A percentile compares a stretch with the other conserved stretches of the same genome.
These are phyloP conservation scores for Magnolia changhungtana DNA, from an alignment of 164 flowering plant species.

Conservation along the genomic window DNA sequence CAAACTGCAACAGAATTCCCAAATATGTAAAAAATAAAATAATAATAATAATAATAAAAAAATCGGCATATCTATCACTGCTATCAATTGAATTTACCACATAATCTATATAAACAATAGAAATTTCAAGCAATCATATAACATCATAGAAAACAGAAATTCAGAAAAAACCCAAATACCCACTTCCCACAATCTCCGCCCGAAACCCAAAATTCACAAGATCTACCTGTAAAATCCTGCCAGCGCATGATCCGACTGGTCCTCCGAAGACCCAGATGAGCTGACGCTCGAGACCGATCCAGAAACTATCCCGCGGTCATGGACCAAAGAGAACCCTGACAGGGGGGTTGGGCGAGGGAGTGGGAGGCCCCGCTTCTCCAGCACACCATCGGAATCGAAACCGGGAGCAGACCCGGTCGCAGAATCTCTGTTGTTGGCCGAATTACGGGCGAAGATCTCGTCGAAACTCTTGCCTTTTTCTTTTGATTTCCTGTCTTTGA, in stretches of 20 bases:
- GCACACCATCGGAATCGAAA: conserved; percentile 46
- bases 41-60: too few species aligned
- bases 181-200: neutral
- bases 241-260: conserved; percentile 33
- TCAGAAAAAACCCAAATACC: neutral
- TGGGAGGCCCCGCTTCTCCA: conserved; percentile 52
- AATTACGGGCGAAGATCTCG: conserved; percentile 15
- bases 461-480: conserved; percentile 42
- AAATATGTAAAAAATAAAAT: neutral
- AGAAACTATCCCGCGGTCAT: conserved; percentile 39
- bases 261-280: conserved; percentile 81
- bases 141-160: neutral
- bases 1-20: neutral
- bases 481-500: conserved; percentile 8
- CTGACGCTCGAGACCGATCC: conserved; percentile 70
- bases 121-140: neutral
- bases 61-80: neutral
- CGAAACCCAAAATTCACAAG: conserved; percentile 1
- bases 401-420: conserved; percentile 21
- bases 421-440: conserved; percentile 2
- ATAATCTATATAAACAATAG: neutral
- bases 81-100: neutral
- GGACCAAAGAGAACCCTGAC: conserved; percentile 17
- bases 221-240: conserved; percentile 25
- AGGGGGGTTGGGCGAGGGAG: conserved; percentile 57